phyloP scores from a whole-genome alignment of 495 filamentous ascomycete genomes.

The Penicillium lividum region DNA sequence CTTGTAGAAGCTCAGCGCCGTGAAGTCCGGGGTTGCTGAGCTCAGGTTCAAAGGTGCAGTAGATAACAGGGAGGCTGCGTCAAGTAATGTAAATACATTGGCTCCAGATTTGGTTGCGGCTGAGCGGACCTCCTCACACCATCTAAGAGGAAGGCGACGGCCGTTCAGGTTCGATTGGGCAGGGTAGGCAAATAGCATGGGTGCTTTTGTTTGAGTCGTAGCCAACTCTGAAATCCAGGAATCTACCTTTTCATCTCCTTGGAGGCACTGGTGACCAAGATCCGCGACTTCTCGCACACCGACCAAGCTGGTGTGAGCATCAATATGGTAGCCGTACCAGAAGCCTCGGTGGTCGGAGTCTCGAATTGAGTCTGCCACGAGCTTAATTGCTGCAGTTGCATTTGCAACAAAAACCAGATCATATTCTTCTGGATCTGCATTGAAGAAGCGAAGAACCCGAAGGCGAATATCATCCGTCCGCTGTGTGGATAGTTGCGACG shows the following conservation, averaged over 20 bases:
- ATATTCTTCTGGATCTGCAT: conserved; percentile 79
- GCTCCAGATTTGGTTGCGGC: conserved; percentile 13
- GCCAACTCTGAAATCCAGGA: conserved; percentile 56
- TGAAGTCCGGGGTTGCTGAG: conserved; percentile 77
- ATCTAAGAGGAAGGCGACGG: conserved; percentile 68
- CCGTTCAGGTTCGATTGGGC: conserved; percentile 95
- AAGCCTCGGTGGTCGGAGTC: conserved; percentile 63
- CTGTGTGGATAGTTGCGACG: conserved; percentile 73
- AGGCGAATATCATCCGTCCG: conserved; percentile 76
- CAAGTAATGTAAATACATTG: conserved; percentile 70
- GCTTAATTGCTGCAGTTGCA: conserved; percentile 86
- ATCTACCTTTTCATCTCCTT: conserved; percentile 64
- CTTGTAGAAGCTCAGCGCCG: conserved; percentile 90
- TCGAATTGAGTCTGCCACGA: conserved; percentile 74
- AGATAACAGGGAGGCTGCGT: conserved; percentile 82
- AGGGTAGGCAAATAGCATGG: conserved; percentile 76
- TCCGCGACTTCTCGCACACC: conserved; percentile 75
- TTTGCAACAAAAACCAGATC: conserved; percentile 93
- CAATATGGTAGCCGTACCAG: conserved; percentile 79
- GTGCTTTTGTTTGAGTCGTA: conserved; percentile 19
- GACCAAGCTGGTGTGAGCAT: conserved; percentile 85
- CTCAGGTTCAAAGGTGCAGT: conserved; percentile 76
- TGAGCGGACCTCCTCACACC: conserved; percentile 60
- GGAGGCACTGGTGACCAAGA: conserved; percentile 63
- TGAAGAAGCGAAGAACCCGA: conserved; percentile 73